phyloP scores from a whole-genome alignment of 179 eudicot genomes.

The Amaranthus tricolor region DNA sequence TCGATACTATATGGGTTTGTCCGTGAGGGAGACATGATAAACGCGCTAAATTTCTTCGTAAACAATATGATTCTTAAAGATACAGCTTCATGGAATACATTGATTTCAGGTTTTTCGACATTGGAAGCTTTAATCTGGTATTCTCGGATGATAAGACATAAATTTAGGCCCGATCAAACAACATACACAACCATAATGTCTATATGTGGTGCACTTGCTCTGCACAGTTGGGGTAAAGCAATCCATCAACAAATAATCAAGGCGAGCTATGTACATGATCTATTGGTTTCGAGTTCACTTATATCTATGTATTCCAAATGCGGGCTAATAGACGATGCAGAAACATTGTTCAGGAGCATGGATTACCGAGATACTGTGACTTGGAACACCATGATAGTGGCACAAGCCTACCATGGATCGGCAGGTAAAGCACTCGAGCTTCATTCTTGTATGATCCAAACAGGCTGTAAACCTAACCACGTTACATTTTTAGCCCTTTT shows the following conservation, averaged over 20 bases:
- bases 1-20: slow-evolving; percentile 49
- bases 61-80: slow-evolving; percentile 42
- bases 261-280: slow-evolving; percentile 38
- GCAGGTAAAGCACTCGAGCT: slow-evolving; percentile 41
- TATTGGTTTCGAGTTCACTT: slow-evolving; percentile 45
- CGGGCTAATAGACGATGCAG: slow-evolving; percentile 49
- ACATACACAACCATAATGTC: slow-evolving; percentile 45
- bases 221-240: slow-evolving; percentile 49
- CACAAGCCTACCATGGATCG: slow-evolving; percentile 56
- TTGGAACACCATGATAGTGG: slow-evolving; percentile 65
- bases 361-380: slow-evolving; percentile 42
- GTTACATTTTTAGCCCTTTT: slow-evolving; percentile 55
- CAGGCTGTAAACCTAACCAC: slow-evolving; percentile 44
- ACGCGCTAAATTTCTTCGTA: slow-evolving; percentile 42
- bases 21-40: slow-evolving; percentile 38
- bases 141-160: slow-evolving; percentile 39
- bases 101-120: slow-evolving; percentile 49
- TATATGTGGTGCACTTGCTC: slow-evolving; percentile 44
- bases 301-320: slow-evolving; percentile 73
- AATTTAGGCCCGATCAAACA: slow-evolving; percentile 52
- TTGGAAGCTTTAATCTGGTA: slow-evolving; percentile 46
- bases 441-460: slow-evolving; percentile 44
- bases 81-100: slow-evolving; percentile 57
- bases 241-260: slow-evolving; percentile 46
- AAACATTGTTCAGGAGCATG: slow-evolving; percentile 36